Conservation (phyloP, 306 rosid species). For the Fagus sylvatica region DNA sequence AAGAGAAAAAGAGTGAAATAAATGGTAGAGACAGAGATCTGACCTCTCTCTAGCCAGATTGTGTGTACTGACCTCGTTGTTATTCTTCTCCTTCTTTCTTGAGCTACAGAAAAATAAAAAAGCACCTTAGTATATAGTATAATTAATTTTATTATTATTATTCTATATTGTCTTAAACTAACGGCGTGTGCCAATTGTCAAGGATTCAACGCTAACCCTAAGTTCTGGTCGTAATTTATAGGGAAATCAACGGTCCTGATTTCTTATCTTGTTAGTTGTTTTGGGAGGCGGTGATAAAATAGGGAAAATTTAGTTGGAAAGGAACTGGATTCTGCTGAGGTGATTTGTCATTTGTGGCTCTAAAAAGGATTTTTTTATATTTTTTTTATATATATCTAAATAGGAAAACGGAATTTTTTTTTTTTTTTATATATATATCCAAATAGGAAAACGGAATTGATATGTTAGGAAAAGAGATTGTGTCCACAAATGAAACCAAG, state of each 20-base stretch:
- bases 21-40: constrained; percentile 19
- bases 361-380: background rate
- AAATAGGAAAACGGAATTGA: too few relatives aligned
- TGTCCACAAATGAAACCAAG: background rate
- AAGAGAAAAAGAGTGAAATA: background rate
- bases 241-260: constrained; percentile 16
- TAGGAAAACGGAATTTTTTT: background rate
- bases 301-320: background rate
- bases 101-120: background rate
- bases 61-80: background rate
- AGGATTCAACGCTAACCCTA: constrained; percentile 16
- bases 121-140: too few relatives aligned
- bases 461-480: background rate
- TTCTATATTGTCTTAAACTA: background rate
- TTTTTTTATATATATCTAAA: background rate
- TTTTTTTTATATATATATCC: background rate
- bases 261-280: background rate
- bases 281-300: background rate
- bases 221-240: constrained; percentile 2
- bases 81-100: background rate
- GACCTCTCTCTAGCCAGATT: constrained; percentile 44
- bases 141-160: too few relatives aligned
- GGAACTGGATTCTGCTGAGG: constrained; percentile 16
- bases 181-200: constrained; percentile 21
- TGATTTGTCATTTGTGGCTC: background rate